Evolutionary conservation across 2,329 filamentous ascomycete genomes (phyloP).

Genomic region (Aspergillus tamarii): DNA sequence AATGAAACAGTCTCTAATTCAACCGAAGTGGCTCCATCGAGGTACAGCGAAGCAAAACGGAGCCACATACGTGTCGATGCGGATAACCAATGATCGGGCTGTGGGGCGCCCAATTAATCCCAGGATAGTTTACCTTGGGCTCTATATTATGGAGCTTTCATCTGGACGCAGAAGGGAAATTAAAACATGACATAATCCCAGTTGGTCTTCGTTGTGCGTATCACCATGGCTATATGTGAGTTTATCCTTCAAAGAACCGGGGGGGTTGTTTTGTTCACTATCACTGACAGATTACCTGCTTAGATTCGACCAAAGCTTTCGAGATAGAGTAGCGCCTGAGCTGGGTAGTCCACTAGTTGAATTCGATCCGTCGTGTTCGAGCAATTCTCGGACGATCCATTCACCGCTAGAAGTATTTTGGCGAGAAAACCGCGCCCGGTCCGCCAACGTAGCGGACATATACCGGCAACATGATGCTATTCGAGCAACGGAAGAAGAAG

Average conservation of each 20-base stretch:
- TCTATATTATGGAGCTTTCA: not conserved
- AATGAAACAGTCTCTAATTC: not conserved
- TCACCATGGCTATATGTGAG: not conserved
- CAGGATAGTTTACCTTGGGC: not conserved
- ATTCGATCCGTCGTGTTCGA: not conserved
- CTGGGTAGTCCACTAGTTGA: not conserved
- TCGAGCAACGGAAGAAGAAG: constrained; percentile 3
- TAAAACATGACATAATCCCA: constrained; percentile 2
- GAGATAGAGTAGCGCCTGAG: not conserved
- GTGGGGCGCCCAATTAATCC: constrained; percentile 3
- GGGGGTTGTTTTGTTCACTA: no score
- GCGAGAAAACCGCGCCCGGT: not conserved
- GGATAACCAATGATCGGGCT: constrained; percentile 2
- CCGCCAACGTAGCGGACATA: not conserved
- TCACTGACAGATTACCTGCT: not conserved
- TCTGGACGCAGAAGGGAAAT: not conserved
- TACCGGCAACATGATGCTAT: not conserved
- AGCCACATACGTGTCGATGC: not conserved
- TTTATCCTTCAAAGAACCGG: not conserved
- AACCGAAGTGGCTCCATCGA: not conserved
- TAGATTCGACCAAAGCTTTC: not conserved
- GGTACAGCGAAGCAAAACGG: constrained; percentile 3
- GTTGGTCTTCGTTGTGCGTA: not conserved
- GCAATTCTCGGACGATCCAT: not conserved
- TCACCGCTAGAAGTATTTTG: not conserved